Evolutionary conservation across 805 yeast genomes (phyloP), one percentile per base, ranked within the genome.

Genomic region (Wickerhamia fluorescens): DNA sequence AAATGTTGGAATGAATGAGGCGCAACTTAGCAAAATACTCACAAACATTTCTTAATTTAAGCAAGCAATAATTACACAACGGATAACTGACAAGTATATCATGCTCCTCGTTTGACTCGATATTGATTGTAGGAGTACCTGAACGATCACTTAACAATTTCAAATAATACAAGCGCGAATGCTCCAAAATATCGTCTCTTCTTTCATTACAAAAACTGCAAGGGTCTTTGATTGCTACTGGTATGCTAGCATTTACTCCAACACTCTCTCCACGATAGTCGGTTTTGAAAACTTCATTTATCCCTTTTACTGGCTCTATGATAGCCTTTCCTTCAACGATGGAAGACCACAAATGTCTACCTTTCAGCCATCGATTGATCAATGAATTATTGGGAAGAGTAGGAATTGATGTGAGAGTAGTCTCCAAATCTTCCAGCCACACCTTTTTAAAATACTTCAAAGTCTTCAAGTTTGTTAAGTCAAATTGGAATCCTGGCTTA

Each of bases 201-300:
- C 56, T 49, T 52, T 88, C 96, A 5, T 88, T 89, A 60, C 97
- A 89, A 24, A 89, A 62, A 4, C 87, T 66, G 56, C 97, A 89
- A 4, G 87, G 75, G 2, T 75, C 74, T 28, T 68, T 65, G 14
- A 82, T 71, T 0, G 95, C 95, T 11, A 82, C 76, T 1, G 94
- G 89, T 3, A 72, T 44, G 16, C 13, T 6, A 3, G 25, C 10
- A 5, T 31, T 33, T 4, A 31, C 35, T 12, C 44, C 42, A 3
- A 33, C 22, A 19, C 39, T 37, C 16, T 31, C 38, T 21, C 48
- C 54, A 20, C 36, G 36, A 31, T 61, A 60, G 1, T 59, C 45
- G 20, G 61, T 42, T 42, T 76, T 73, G 58, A 79, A 80, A 1
- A 74, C 71, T 51, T 83, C 94, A 45, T 88, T 87, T 23, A 80